A percentile compares a stretch with the other conserved stretches of the same genome.
phyloP scores from a whole-genome alignment of 2,329 filamentous ascomycete genomes.

The Cytospora paraplurivora region DNA sequence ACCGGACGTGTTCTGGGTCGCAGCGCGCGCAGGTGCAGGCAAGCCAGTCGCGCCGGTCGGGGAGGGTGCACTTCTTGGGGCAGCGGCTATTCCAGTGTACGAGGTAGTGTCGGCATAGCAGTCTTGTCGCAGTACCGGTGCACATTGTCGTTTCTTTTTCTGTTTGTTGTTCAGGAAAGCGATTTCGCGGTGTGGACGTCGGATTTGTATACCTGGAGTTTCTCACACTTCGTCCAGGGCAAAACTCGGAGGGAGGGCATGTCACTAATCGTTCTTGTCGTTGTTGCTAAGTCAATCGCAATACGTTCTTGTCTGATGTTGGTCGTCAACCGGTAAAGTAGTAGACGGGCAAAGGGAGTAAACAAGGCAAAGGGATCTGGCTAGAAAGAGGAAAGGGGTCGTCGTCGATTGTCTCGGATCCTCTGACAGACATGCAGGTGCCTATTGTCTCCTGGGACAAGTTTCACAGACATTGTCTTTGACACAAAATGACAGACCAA shows the following conservation, averaged over 20 bases:
- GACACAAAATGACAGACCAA: conserved; percentile 1
- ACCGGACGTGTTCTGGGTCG: conserved; percentile 24
- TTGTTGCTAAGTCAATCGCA: background rate
- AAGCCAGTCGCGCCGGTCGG: conserved; percentile 19
- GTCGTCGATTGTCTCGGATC: conserved; percentile 18
- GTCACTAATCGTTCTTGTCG: conserved; percentile 2
- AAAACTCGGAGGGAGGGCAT: conserved; percentile 14
- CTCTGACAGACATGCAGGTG: conserved; percentile 5
- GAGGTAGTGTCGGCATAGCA: conserved; percentile 30
- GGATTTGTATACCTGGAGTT: background rate
- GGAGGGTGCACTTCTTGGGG: conserved; percentile 26
- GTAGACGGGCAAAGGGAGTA: background rate
- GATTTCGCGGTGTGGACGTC: background rate
- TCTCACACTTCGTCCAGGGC: conserved; percentile 7
- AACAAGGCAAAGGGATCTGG: conserved; percentile 7
- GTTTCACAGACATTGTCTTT: conserved; percentile 25
- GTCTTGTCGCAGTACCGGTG: conserved; percentile 25
- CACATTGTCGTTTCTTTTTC: conserved; percentile 24
- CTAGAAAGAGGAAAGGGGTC: background rate
- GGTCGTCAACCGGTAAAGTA: background rate
- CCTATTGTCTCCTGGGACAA: conserved; percentile 20
- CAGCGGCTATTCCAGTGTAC: conserved; percentile 27
- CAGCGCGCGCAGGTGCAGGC: conserved; percentile 30
- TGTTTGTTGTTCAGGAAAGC: background rate
- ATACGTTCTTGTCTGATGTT: background rate